Base-by-base conservation (phyloP, 2,329 filamentous ascomycete species). In the Fusarium sp. region DNA sequence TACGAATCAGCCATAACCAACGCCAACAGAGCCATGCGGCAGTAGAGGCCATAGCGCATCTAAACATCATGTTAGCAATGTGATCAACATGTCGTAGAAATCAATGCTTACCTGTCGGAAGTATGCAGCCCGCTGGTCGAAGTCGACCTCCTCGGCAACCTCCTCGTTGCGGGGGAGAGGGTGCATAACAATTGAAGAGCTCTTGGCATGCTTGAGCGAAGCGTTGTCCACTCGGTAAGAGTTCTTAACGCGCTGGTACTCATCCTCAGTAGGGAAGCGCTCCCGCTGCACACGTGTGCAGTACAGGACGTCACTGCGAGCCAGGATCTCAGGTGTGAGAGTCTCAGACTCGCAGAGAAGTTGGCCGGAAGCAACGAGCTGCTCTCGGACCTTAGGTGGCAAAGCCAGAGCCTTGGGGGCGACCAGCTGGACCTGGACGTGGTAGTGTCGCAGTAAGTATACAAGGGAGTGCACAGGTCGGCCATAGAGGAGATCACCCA, bases 21-120 rank as follows among this genome's bases (percentile, higher is more conserved):
- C 76, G 96, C 96, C 83, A 99, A 88, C 85, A 99, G 85, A 78
- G 96, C 96, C 96, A 99, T 99, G 82, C 96, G 93, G 84, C 94
- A 97, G 88, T 98, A 98, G 79, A 99, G 90, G 78, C 96, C 96
- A 85, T 98, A 98, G 85, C 93, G 91, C 96, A 98, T 98, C 95
- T 98, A 80, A 66, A 20, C 66, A 74, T 11, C 28, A 55, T 49
- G 68, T 79, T 72, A 79, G 73, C 66, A 41, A 49, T 68, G 41
- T 35, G 17, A 18, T 56, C 22, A 48, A 39, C 33, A 33, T 41
- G 18, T 36, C 10, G 15, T 35, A 45, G 6, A 11, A 24, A 20
- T 24, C 41, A 18, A 36, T 60, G 33, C 93, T 91, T 85, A 98
- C 96, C 93, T 99, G 96, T 93, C 96, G 91, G 86, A 99, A 99